Percentiles rank a stretch among this genome's conserved stretches.
Evolutionary conservation across 2,329 filamentous ascomycete species (phyloP).

Genomic region (Apiospora aurea): DNA sequence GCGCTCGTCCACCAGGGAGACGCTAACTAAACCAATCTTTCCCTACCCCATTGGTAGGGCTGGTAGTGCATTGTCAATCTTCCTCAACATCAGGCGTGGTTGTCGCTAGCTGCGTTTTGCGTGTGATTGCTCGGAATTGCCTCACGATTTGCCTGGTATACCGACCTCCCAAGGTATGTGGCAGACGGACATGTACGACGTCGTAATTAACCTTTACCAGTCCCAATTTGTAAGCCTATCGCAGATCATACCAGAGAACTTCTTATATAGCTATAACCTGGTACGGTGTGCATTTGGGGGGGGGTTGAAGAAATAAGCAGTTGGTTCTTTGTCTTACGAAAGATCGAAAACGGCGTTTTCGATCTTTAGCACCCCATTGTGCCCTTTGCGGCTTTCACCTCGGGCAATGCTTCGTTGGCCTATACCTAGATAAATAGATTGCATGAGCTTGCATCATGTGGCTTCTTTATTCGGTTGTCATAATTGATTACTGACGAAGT

Average conservation of each 20-base stretch:
- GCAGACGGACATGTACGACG: neutral
- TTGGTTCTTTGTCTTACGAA: slow-evolving; percentile 3
- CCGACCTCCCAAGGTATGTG: neutral
- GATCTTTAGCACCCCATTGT: neutral
- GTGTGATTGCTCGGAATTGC: neutral
- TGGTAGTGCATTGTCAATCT: neutral
- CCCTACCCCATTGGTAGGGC: neutral
- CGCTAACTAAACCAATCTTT: neutral
- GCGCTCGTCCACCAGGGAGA: neutral
- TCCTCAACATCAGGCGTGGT: neutral
- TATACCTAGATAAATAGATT: neutral
- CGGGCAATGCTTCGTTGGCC: slow-evolving; percentile 5
- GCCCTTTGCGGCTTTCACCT: slow-evolving; percentile 1
- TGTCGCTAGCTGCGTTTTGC: neutral
- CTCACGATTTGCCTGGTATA: neutral
- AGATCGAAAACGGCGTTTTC: slow-evolving; percentile 9
- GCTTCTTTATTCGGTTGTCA: neutral
- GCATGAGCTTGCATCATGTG: neutral
- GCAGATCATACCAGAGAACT: neutral
- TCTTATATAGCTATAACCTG: slow-evolving; percentile 7
- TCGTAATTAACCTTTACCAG: slow-evolving; percentile 8
- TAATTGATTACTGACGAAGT: neutral
- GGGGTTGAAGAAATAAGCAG: neutral
- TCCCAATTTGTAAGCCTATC: neutral
- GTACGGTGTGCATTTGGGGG: neutral